Evolutionary conservation across 768 basidiomycete species (phyloP).

Genomic region (Pisolithus orientalis): DNA sequence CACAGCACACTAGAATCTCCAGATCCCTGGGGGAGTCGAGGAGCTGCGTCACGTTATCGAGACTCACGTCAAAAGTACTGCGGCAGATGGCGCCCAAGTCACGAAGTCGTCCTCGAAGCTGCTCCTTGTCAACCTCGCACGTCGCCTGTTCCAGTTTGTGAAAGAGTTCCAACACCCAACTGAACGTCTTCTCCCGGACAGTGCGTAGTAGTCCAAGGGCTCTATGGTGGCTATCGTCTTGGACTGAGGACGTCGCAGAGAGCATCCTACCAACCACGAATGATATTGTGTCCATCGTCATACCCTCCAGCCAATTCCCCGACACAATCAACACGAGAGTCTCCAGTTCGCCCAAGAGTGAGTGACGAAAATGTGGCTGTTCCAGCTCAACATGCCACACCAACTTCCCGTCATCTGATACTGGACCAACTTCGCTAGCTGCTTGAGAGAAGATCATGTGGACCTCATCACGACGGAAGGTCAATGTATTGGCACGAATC

Average conservation of each 20-base stretch:
- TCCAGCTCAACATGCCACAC: too few relatives aligned
- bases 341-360: too few relatives aligned
- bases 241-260: background rate
- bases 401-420: too few relatives aligned
- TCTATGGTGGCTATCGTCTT: background rate
- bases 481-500: slow-evolving; percentile 17
- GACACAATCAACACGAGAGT: too few relatives aligned
- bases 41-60: background rate
- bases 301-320: too few relatives aligned
- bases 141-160: slow-evolving; percentile 7
- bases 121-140: background rate
- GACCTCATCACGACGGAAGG: slow-evolving; percentile 31
- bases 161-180: slow-evolving; percentile 28
- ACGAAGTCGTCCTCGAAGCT: background rate
- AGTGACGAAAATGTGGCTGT: too few relatives aligned
- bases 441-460: slow-evolving; percentile 19
- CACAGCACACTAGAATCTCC: background rate
- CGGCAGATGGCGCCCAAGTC: slow-evolving; percentile 3
- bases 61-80: background rate
- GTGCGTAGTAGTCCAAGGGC: slow-evolving; percentile 19
- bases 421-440: too few relatives aligned
- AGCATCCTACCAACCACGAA: slow-evolving; percentile 15
- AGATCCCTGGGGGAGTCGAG: background rate
- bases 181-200: slow-evolving; percentile 21
- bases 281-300: slow-evolving; percentile 16